These are phyloP conservation scores for Globisporangium uncinulatum DNA, from an alignment of 352 stramenopile species.

Conservation along the genomic window DNA sequence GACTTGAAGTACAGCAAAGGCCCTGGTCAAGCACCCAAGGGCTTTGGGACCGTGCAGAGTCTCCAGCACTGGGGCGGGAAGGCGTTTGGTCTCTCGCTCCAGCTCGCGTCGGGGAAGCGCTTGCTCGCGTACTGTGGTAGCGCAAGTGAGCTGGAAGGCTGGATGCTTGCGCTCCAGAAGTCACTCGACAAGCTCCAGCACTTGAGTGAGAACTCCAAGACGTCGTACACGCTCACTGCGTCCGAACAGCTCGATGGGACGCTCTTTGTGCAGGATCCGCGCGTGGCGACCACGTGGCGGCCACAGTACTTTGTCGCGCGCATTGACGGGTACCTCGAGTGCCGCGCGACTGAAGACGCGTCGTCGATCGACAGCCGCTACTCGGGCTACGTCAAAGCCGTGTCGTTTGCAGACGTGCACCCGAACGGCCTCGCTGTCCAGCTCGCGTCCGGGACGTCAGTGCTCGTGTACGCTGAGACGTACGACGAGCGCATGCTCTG, in stretches of 20 bases:
- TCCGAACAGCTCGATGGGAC: conserved; percentile 65
- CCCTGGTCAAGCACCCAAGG: conserved; percentile 52
- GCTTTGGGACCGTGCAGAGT: conserved; percentile 52
- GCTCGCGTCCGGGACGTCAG: conserved; percentile 45
- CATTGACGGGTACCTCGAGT: conserved; percentile 70
- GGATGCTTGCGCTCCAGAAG: conserved; percentile 39
- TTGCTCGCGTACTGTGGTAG: conserved; percentile 43
- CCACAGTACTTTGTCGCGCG: conserved; percentile 56
- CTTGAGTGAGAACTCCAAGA: conserved; percentile 51
- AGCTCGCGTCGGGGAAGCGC: conserved; percentile 37
- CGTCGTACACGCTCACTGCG: conserved; percentile 60
- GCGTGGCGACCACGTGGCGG: conserved; percentile 40
- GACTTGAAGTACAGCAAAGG: conserved; percentile 77
- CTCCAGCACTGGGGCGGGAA: conserved; percentile 38
- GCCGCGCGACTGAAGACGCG: conserved; percentile 40
- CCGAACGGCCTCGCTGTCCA: conserved; percentile 67
- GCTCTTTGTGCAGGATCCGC: conserved; percentile 53
- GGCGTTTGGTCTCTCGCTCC: conserved; percentile 41
- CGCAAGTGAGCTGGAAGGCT: conserved; percentile 43
- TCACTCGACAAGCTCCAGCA: conserved; percentile 51
- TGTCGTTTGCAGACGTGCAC: conserved; percentile 68
- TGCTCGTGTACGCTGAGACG: conserved; percentile 74
- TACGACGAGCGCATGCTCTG: conserved; percentile 84
- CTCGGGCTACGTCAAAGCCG: conserved; percentile 63
- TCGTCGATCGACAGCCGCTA: conserved; percentile 30